Evolutionary conservation across 2,329 filamentous ascomycete species (phyloP).

Genomic region (Cladophialophora chaetospira): DNA sequence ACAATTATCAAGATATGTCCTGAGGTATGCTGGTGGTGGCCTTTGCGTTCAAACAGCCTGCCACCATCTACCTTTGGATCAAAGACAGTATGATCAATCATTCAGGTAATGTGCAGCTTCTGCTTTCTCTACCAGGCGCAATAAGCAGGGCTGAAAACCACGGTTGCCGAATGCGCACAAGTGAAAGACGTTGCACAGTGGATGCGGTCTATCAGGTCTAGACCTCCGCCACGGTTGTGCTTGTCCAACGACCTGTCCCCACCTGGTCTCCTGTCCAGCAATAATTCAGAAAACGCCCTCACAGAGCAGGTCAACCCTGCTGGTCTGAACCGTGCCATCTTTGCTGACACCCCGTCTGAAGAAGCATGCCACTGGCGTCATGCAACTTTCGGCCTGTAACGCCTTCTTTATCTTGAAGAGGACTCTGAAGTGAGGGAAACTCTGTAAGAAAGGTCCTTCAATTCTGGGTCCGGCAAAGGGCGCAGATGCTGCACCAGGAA

Average conservation of each 20-base stretch:
- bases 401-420: background rate
- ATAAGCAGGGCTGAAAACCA: no score
- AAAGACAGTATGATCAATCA: no score
- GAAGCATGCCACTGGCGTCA: slow-evolving; percentile 9
- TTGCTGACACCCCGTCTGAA: no score
- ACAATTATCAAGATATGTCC: background rate
- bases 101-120: no score
- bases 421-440: background rate
- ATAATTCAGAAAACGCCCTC: slow-evolving; percentile 1
- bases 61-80: background rate
- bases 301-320: background rate
- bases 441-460: no score
- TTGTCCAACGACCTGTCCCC: slow-evolving; percentile 9
- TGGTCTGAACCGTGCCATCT: background rate
- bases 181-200: background rate
- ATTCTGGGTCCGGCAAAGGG: no score
- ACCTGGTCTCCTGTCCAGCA: slow-evolving; percentile 3
- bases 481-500: no score
- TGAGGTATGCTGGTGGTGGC: no score
- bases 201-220: slow-evolving; percentile 10
- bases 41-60: background rate
- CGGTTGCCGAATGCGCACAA: no score
- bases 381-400: background rate
- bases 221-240: background rate
- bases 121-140: no score